Base-by-base conservation (phyloP, 306 rosid species). In the Vigna radiata region DNA sequence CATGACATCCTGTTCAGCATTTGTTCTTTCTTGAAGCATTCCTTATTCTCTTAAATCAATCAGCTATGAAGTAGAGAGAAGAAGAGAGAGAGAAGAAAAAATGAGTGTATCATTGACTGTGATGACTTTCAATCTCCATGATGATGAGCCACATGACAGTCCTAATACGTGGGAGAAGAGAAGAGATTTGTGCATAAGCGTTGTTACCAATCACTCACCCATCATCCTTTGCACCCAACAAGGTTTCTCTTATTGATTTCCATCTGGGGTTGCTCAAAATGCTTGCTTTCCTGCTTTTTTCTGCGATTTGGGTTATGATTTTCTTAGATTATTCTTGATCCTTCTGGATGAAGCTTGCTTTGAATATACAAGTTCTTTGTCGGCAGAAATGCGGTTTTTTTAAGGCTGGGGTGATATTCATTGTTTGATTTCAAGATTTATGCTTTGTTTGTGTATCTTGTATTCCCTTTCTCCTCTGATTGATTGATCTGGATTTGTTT, bases 131-230 rank as follows among this genome's bases (percentile, higher is more conserved):
- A 92, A 92, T 88, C 96, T 96, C 11, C 93, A 86, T n/a, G 99
- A 96, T 52, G 96, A 96, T 87, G 87, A 93, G 76, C 85, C 86
- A 10, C 83, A 80, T 27, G 99, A 96, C 19, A 89, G 98, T 77
- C 91, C 99, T 39, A 88, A 96, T 86, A 91, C 97, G 2, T 96
- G 99, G 99, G 98, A 88, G 70, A 96, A 91, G 88, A 89, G 98
- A 73, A 89, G 91, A 84, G 99, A 89, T 78, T 81, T 96, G 78
- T 95, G 99, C 48, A 77, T 95, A 1, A 90, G 97, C 33, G 97
- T 95, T 60, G 80, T 95, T 37, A 87, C 97, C 52, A 90, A 87
- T 68, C 89, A 92, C 85, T 92, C 91, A 59, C 99, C 99, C 16
- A 85, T 85, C 68, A 89, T 95, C 78, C 97, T 95, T 21, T 95